Conservation (phyloP, 441 rosid species). For the Gossypium schwendimanii region DNA sequence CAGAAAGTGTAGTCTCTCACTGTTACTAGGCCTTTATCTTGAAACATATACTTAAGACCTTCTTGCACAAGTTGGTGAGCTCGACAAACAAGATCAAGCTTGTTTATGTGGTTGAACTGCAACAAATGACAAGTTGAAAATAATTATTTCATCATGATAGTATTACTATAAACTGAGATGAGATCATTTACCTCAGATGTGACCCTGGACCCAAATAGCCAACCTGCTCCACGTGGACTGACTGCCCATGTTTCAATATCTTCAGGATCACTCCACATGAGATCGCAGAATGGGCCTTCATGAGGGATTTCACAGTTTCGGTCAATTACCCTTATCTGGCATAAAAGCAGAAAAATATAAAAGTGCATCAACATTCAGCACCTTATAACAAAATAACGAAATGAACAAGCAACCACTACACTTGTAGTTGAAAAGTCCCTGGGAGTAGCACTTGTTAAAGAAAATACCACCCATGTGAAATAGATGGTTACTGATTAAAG, state of each 20-base stretch:
- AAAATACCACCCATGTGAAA: background rate
- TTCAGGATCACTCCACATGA: constrained; percentile 99
- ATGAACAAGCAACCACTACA: background rate
- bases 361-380: constrained; percentile 6
- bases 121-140: constrained; percentile 11
- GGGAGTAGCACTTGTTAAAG: background rate
- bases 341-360: constrained; percentile 12
- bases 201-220: constrained; percentile 99
- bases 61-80: constrained; percentile 99
- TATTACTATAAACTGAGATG: background rate
- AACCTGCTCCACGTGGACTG: constrained; percentile 99
- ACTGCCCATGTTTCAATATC: constrained; percentile 99
- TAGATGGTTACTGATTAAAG: background rate
- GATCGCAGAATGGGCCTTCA: constrained; percentile 99
- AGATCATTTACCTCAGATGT: constrained; percentile 75
- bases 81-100: constrained; percentile 94
- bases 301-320: constrained; percentile 98
- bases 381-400: background rate
- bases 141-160: constrained; percentile 1
- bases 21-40: constrained; percentile 98
- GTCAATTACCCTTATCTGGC: constrained; percentile 83
- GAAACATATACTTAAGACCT: constrained; percentile 99
- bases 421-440: background rate
- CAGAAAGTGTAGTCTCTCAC: constrained; percentile 36
- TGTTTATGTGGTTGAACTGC: constrained; percentile 94